Evolutionary conservation across 352 stramenopile genomes (phyloP).

Genomic region (Peronospora belbahrii): DNA sequence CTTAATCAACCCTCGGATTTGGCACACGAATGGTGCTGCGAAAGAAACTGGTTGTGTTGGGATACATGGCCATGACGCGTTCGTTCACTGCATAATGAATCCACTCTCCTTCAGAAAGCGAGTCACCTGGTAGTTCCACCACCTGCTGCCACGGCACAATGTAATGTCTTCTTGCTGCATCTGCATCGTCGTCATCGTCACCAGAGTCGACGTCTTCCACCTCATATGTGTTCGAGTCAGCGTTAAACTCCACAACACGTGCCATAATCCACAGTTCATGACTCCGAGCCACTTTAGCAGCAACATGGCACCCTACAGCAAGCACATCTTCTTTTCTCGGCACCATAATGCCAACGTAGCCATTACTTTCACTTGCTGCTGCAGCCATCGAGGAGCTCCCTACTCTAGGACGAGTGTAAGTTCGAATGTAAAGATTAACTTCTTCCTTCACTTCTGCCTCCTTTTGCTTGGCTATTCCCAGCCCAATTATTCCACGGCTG

Average conservation of each 20-base stretch:
- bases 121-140: constrained; percentile 85
- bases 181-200: constrained; percentile 74
- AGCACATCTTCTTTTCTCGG: constrained; percentile 36
- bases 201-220: constrained; percentile 90
- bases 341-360: constrained; percentile 12
- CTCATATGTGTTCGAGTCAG: constrained; percentile 89
- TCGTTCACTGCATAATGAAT: constrained; percentile 86
- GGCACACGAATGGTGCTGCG: constrained; percentile 87
- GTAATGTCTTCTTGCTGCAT: constrained; percentile 42
- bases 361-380: constrained; percentile 5
- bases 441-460: constrained; percentile 14
- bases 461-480: constrained; percentile 16
- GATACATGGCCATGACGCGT: constrained; percentile 95
- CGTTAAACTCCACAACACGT: constrained; percentile 84
- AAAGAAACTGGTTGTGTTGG: constrained; percentile 97
- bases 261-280: constrained; percentile 91
- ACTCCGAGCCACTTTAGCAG: constrained; percentile 65
- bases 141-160: constrained; percentile 73
- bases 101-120: constrained; percentile 48
- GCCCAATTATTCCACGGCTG: constrained; percentile 31
- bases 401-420: constrained; percentile 22
- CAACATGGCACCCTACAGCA: constrained; percentile 44
- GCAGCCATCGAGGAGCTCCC: constrained; percentile 6
- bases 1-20: constrained; percentile 58
- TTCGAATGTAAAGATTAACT: constrained; percentile 28